Evolutionary conservation across 495 filamentous ascomycete genomes (phyloP), one percentile per base, ranked within the genome.

Genomic region (Glonium stellatum): DNA sequence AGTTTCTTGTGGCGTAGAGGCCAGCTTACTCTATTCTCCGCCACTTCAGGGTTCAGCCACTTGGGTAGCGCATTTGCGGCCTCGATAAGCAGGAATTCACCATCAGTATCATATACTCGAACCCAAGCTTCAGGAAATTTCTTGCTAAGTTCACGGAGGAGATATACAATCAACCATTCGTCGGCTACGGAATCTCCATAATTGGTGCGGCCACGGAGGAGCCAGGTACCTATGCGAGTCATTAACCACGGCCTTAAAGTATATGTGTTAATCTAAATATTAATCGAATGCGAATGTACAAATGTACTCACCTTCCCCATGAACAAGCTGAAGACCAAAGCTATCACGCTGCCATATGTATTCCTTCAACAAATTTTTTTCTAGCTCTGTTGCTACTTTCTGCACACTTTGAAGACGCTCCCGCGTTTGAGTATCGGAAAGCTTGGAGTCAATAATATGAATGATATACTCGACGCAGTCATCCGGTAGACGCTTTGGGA

Each of bases 261-360:
- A n/a, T 59, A 9, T 41, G 48, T 18, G n/a, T n/a, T n/a, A 5
- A 13, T 11, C 39, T 46, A 2, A 46, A 1, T 31, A 31, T 48
- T 10, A 1, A 57, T 5, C 1, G 6, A 3, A 61, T 60, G 13
- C 5, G 9, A 54, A 42, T 47, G n/a, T n/a, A n/a, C 10, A 5
- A 23, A 11, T 21, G 1, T 1, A 35, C 37, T 13, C 3, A 83
- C 84, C 82, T 63, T 85, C 79, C 62, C 83, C 78, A 57, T 83
- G 83, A 23, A 75, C 76, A 6, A 87, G 71, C 13, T 81, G 77
- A 21, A 95, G 69, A 5, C 73, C 73, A 60, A 97, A 92, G 4
- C 73, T 71, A 21, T 96, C 89, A 4, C 92, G 84, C 73, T 98
- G 93, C 93, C 93, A 98, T 59, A 97, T 96, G 68, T 96, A 97